Evolutionary conservation across 768 basidiomycete species (phyloP), one percentile per base, ranked within the genome.

Genomic region (Phanerochaete sordida): DNA sequence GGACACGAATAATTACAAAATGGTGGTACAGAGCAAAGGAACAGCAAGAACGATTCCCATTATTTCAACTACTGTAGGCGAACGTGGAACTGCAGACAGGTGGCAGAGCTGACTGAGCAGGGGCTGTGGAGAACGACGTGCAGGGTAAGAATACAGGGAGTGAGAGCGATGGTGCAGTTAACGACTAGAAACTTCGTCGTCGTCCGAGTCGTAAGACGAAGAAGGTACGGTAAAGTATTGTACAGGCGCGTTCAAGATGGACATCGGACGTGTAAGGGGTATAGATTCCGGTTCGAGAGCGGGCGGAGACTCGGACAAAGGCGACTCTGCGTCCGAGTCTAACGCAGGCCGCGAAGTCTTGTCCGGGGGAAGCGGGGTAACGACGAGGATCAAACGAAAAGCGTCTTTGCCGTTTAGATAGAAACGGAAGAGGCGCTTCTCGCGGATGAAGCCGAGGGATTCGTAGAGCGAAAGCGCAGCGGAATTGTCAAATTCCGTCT

Each of bases 341-440:
- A 48, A 4, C 19, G 27, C 7, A 12, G 39, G 39, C 39, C 8
- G 39, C 23, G 66, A 60, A 9, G 50, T 62, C 37, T 60, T 58
- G 3, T 48, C 57, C 4, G 52, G 44, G 0, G 62, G 57, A 4
- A 85, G 81, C 5, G 61, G 61, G 21, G 48, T 44, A 8, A 91
- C 73, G 30, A 82, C 75, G 47, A 91, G 84, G 23, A 91, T 84
- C 50, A 95, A 84, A 39, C 93, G 81, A 68, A 92, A 97, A 0
- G 95, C 95, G 70, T 98, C 95, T 74, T 98, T 98, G 48, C 93
- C 93, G 70, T 97, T 99, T 65, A 98, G 84, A 69, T 99, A 98
- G 75, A 98, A 99, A 1, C 97, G 84, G 70, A 89, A 87, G 19
- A 99, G 80, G 3, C 95, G 86, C 71, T 98, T 98, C 77, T 98